Conservation (phyloP, 2,329 filamentous ascomycete genomes). For the Plectosphaerella sp. region DNA sequence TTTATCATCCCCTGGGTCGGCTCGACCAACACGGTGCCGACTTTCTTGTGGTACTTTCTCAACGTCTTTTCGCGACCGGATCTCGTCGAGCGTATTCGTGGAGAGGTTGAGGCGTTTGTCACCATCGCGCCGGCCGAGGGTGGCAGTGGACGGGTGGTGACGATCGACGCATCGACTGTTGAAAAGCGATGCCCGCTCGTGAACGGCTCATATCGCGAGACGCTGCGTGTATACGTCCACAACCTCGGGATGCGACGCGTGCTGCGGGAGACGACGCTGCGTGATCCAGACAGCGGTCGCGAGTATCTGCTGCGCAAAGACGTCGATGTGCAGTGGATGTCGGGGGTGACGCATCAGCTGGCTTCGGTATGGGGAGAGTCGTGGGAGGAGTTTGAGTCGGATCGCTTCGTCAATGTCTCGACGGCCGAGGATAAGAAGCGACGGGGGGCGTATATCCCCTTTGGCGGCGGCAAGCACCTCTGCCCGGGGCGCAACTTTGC, state of each 20-base stretch:
- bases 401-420: conserved; percentile 16
- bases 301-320: conserved; percentile 20
- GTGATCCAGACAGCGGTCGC: conserved; percentile 13
- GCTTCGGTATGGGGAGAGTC: conserved; percentile 16
- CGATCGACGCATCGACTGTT: conserved; percentile 27
- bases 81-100: conserved; percentile 19
- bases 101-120: conserved; percentile 20
- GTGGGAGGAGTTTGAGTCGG: conserved; percentile 13
- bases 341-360: conserved; percentile 16
- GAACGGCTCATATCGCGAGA: conserved; percentile 37
- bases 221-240: conserved; percentile 31
- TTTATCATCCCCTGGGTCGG: conserved; percentile 23
- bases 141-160: conserved; percentile 9
- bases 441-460: conserved; percentile 19
- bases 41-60: conserved; percentile 28
- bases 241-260: conserved; percentile 32
- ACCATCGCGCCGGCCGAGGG: conserved; percentile 1
- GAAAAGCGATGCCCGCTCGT: conserved; percentile 34
- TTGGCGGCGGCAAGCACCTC: conserved; percentile 25
- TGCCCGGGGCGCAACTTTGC: conserved; percentile 27
- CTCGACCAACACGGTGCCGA: conserved; percentile 30
- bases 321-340: conserved; percentile 19
- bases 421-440: conserved; percentile 14
- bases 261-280: conserved; percentile 28
- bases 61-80: conserved; percentile 21